Evolutionary conservation across 805 yeast genomes (phyloP).

Genomic region (Candida vartiovaarae): DNA sequence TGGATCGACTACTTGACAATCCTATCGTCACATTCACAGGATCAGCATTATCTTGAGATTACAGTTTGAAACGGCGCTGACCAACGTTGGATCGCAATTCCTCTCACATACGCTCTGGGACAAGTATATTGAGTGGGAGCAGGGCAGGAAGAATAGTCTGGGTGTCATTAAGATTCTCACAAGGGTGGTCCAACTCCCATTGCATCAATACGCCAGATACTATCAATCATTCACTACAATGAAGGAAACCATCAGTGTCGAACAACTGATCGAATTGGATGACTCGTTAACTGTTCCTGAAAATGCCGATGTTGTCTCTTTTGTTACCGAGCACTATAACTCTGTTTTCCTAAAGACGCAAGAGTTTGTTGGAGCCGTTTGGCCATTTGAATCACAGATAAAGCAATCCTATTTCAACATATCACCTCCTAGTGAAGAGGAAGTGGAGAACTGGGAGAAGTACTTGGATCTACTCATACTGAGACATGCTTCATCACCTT

Average conservation of each 20-base stretch:
- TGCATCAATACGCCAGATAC: constrained; percentile 82
- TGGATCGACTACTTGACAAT: constrained; percentile 65
- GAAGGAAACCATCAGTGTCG: constrained; percentile 12
- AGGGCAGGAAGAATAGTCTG: constrained; percentile 29
- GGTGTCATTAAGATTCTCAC: constrained; percentile 36
- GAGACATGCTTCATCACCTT: constrained; percentile 20
- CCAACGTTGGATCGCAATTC: constrained; percentile 61
- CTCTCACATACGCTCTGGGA: constrained; percentile 83
- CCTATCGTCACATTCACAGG: constrained; percentile 34
- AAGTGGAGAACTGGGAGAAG: constrained; percentile 46
- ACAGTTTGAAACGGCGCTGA: constrained; percentile 43
- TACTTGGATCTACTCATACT: constrained; percentile 53
- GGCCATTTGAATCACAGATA: constrained; percentile 68
- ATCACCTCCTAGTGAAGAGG: constrained; percentile 35
- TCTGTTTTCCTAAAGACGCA: constrained; percentile 14
- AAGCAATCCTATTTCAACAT: constrained; percentile 53
- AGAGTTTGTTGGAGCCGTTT: constrained; percentile 30
- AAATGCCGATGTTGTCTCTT: constrained; percentile 15
- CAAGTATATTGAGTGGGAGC: constrained; percentile 56
- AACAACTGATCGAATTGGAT: constrained; percentile 11
- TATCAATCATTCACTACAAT: constrained; percentile 41
- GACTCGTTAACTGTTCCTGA: constrained; percentile 16
- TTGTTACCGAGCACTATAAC: constrained; percentile 10
- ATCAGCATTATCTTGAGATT: constrained; percentile 29
- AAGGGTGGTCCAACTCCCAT: constrained; percentile 50